Conservation (phyloP, 768 basidiomycete genomes). For the Rossbeevera mucosa region DNA sequence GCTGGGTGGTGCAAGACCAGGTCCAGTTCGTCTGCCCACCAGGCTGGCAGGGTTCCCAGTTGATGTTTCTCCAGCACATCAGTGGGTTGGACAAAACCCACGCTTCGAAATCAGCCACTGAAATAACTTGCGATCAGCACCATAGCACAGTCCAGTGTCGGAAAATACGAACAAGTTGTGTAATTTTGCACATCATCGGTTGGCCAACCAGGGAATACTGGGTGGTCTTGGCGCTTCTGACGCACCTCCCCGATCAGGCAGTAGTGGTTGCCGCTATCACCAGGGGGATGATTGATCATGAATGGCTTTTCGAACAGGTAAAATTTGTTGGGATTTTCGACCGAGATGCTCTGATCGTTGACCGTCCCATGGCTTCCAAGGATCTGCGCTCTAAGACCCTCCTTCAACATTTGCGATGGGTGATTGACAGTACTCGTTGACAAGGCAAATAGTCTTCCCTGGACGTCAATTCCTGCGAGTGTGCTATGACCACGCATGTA, state of each 20-base stretch:
- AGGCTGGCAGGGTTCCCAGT: neutral
- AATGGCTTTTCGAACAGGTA: constrained; percentile 6
- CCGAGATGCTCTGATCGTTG: constrained; percentile 4
- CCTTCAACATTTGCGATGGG: neutral
- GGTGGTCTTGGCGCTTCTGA: constrained; percentile 7
- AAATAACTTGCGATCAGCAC: neutral
- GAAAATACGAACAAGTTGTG: constrained; percentile 1
- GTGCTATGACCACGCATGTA: constrained; percentile 11
- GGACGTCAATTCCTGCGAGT: constrained; percentile 5
- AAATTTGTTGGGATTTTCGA: neutral
- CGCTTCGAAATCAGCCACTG: neutral
- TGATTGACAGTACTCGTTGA: neutral
- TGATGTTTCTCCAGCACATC: constrained; percentile 2
- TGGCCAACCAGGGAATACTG: constrained; percentile 4
- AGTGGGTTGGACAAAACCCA: neutral
- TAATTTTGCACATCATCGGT: neutral
- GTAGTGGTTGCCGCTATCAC: neutral
- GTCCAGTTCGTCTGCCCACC: neutral
- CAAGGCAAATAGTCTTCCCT: constrained; percentile 1
- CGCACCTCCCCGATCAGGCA: constrained; percentile 6
- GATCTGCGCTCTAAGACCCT: neutral
- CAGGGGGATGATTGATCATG: neutral
- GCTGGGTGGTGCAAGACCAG: constrained; percentile 5
- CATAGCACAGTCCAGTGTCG: no score
- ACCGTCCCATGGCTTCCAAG: neutral